phyloP scores from a whole-genome alignment of 805 yeast species.

The Myxozyma vanderwaltii region DNA sequence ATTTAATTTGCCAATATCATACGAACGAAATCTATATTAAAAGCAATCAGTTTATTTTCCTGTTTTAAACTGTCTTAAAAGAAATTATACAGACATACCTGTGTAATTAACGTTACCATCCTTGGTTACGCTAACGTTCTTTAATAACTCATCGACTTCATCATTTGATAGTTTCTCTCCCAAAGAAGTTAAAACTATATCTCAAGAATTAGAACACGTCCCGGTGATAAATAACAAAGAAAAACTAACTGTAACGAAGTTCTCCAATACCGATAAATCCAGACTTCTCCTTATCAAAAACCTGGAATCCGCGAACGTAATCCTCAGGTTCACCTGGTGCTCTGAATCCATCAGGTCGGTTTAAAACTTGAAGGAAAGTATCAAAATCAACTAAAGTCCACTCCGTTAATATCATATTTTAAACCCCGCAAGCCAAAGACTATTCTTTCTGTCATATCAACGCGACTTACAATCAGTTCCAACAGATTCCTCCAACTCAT shows the following conservation, averaged over 20 bases:
- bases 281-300: conserved; percentile 91
- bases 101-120: conserved; percentile 95
- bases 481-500: conserved; percentile 53
- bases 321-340: conserved; percentile 88
- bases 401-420: background rate
- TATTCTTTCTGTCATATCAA: too few species aligned
- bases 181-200: conserved; percentile 75
- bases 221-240: background rate
- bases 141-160: conserved; percentile 94
- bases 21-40: conserved; percentile 31
- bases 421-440: background rate
- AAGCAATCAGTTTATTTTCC: background rate
- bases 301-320: conserved; percentile 94
- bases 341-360: conserved; percentile 86
- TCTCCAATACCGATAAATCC: conserved; percentile 98
- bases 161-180: conserved; percentile 90
- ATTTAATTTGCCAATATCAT: conserved; percentile 35
- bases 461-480: conserved; percentile 41
- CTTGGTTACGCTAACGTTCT: conserved; percentile 89
- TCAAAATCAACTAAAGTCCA: conserved; percentile 61
- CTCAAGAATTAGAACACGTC: background rate
- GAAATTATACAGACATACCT: conserved; percentile 46
- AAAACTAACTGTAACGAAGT: conserved; percentile 66
- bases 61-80: background rate
- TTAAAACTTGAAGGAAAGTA: conserved; percentile 71